phyloP scores from a whole-genome alignment of 2,329 filamentous ascomycete species.

The Epichloe baconii region DNA sequence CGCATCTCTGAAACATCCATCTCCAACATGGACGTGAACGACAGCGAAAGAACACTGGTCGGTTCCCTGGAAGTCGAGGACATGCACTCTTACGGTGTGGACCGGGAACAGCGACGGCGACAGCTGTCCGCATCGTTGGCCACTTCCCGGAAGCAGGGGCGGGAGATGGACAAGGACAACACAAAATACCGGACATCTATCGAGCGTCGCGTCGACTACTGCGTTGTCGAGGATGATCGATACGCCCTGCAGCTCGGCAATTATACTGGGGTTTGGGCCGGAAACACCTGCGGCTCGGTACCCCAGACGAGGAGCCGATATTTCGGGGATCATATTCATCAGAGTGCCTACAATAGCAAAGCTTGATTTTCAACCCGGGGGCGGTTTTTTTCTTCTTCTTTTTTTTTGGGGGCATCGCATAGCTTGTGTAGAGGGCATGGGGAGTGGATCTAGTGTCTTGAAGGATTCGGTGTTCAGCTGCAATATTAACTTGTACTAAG shows the following conservation, averaged over 20 bases:
- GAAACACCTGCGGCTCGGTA: constrained; percentile 3
- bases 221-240: constrained; percentile 6
- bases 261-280: constrained; percentile 13
- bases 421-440: not conserved
- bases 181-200: constrained; percentile 1
- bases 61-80: not conserved
- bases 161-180: not conserved
- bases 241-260: constrained; percentile 7
- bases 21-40: constrained; percentile 1
- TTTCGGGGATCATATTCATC: constrained; percentile 11
- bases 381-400: not conserved
- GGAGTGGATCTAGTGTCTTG: not conserved
- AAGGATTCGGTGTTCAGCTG: not conserved
- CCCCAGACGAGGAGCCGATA: constrained; percentile 8
- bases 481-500: not conserved
- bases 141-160: not conserved
- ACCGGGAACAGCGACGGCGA: not conserved
- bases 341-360: constrained; percentile 4
- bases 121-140: not conserved
- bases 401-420: not conserved
- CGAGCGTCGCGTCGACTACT: constrained; percentile 8
- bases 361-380: not conserved
- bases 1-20: not conserved
- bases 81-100: not conserved
- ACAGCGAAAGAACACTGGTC: constrained; percentile 5